Percentiles rank a stretch among this genome's conserved stretches.
Conservation (phyloP, 2,329 filamentous ascomycete species). For the Lasiodiplodia theobromae region DNA sequence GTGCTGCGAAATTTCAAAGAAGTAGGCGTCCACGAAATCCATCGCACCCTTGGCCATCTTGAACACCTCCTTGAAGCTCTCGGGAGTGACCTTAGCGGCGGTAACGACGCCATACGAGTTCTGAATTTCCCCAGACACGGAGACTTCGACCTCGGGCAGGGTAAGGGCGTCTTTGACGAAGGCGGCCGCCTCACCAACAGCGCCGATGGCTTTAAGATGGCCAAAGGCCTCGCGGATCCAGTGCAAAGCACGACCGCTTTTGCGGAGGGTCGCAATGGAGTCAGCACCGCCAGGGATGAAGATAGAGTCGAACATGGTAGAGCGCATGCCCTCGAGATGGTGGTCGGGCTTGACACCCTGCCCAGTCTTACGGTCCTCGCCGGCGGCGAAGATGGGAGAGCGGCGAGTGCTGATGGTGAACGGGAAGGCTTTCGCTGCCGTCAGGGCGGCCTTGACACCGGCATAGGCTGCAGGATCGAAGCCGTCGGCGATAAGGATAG, state of each 20-base stretch:
- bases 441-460: constrained; percentile 69
- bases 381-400: constrained; percentile 68
- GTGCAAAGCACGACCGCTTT: constrained; percentile 76
- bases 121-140: constrained; percentile 58
- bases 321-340: constrained; percentile 80
- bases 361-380: constrained; percentile 59
- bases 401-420: constrained; percentile 76
- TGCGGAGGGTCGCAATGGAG: constrained; percentile 67
- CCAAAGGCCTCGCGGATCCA: constrained; percentile 83
- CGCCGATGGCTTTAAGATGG: constrained; percentile 80
- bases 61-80: constrained; percentile 67
- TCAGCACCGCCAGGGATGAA: constrained; percentile 77
- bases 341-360: constrained; percentile 73
- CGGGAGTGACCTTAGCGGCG: constrained; percentile 59
- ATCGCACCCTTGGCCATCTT: constrained; percentile 71
- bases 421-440: constrained; percentile 68
- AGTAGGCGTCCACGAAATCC: constrained; percentile 75
- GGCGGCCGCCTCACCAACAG: constrained; percentile 73
- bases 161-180: constrained; percentile 62
- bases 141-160: constrained; percentile 58
- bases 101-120: constrained; percentile 83
- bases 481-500: constrained; percentile 79
- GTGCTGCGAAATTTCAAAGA: constrained; percentile 73
- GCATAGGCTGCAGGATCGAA: constrained; percentile 73
- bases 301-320: constrained; percentile 80